A percentile compares a stretch with the other conserved stretches of the same genome.
Conservation (phyloP, 1,284 basidiomycete genomes). For the Marasmius oreades region DNA sequence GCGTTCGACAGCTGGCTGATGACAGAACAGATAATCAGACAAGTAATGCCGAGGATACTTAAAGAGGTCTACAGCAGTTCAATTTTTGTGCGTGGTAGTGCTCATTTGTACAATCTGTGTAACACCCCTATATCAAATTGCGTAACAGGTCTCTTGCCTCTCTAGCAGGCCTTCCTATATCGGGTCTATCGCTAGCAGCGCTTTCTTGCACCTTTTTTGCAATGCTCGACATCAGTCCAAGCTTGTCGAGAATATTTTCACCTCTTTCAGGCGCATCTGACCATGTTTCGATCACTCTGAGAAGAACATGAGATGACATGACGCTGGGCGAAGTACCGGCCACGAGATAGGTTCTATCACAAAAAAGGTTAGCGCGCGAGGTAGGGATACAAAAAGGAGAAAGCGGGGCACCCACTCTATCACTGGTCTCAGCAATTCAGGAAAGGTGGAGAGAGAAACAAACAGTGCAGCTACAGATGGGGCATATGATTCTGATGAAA, state of each 20-base stretch:
- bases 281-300: constrained; percentile 52
- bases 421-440: neutral
- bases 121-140: constrained; percentile 20
- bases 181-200: constrained; percentile 66
- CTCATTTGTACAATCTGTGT: neutral
- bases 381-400: constrained; percentile 1
- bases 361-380: neutral
- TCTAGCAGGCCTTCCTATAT: constrained; percentile 79
- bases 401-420: neutral
- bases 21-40: neutral
- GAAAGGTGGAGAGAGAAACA: neutral
- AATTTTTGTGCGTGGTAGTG: no score
- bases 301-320: constrained; percentile 64
- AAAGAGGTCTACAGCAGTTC: no score
- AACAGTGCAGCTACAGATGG: constrained; percentile 54
- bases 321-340: constrained; percentile 62
- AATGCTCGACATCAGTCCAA: constrained; percentile 60
- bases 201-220: constrained; percentile 75
- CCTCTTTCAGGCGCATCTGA: constrained; percentile 32
- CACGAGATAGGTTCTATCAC: constrained; percentile 46
- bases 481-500: constrained; percentile 62
- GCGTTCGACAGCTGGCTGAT: no score
- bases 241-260: constrained; percentile 61
- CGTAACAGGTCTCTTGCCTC: constrained; percentile 77
- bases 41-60: no score